Conservation (phyloP, 768 basidiomycete species). For the Auriscalpium orientale region DNA sequence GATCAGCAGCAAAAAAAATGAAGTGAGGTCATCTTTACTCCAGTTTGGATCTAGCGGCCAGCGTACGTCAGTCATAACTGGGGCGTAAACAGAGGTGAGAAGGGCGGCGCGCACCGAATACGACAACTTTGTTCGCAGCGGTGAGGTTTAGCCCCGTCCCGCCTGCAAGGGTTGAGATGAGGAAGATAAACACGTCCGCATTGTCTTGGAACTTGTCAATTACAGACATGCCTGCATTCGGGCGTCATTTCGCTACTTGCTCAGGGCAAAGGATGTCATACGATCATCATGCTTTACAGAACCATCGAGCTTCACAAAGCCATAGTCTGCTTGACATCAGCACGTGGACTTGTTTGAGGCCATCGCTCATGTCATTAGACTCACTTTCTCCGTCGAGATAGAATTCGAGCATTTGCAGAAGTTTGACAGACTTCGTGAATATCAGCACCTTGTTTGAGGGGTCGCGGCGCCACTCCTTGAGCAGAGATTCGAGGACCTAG, state of each 20-base stretch:
- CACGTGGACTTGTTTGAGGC: constrained; percentile 11
- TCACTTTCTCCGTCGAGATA: constrained; percentile 55
- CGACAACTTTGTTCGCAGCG: constrained; percentile 90
- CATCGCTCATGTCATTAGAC: constrained; percentile 11
- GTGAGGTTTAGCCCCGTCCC: constrained; percentile 89
- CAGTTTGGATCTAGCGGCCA: constrained; percentile 72
- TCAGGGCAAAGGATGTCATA: constrained; percentile 20
- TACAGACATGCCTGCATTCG: constrained; percentile 63
- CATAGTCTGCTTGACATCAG: constrained; percentile 30
- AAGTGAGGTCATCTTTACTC: constrained; percentile 49
- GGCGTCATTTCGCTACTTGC: not conserved
- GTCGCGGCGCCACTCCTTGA: constrained; percentile 62
- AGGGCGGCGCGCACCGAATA: constrained; percentile 49
- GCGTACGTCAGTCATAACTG: not conserved
- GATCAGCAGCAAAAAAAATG: not conserved
- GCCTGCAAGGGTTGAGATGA: constrained; percentile 88
- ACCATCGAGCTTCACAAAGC: constrained; percentile 77
- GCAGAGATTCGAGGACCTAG: constrained; percentile 58
- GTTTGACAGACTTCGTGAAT: constrained; percentile 88
- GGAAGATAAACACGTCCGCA: constrained; percentile 65
- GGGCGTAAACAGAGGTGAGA: not conserved
- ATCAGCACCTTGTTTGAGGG: constrained; percentile 80
- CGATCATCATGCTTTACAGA: constrained; percentile 58
- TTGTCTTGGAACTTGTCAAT: constrained; percentile 81
- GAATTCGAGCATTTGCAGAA: constrained; percentile 79